Evolutionary conservation across 2,329 filamentous ascomycete species (phyloP), one percentile per base, ranked within the genome.

Genomic region (Colletotrichum tabaci): DNA sequence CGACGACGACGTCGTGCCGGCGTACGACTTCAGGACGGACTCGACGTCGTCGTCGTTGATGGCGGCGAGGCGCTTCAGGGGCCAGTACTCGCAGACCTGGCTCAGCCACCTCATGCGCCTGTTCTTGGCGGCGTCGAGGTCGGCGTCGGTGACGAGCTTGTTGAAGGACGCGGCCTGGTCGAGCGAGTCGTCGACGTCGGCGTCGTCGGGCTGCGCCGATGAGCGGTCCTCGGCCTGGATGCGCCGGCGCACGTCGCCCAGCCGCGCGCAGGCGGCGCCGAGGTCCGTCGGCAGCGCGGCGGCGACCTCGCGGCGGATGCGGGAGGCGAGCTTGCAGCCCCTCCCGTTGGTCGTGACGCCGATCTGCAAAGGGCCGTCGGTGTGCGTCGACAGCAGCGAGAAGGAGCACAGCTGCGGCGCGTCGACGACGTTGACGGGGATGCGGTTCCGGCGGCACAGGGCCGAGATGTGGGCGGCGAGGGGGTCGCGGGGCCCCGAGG

Each of bases 61-160:
- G 50, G 88, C 87, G 9, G 95, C 94, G 1, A 99, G 88, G 21
- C 93, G 90, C 74, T 91, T 91, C 35, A 99, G 87, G 1, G 96
- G 95, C 96, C 96, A 99, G 83, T 99, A 99, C 84, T 99, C 96
- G 87, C 96, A 99, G 63, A 99, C 94, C 80, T 99, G 96, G 23
- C 93, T 90, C 1, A 99, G 86, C 96, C 96, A 99, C 69, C 96
- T 90, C 86, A 97, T 95, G 62, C 96, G 89, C 71, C 96, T 87
- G 26, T 89, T 95, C 79, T 94, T 94, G 18, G 91, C 89, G 3
- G 92, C 92, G 71, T 93, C 92, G 0, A 89, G 83, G 77, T 96
- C 94, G 55, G 91, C 90, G 57, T 94, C 91, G 0, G 87, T 89
- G 8, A 98, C 88, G 4, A 99, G 86, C 72, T 89, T 91, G 81